Evolutionary conservation across 495 filamentous ascomycete species (phyloP), one percentile per base, ranked within the genome.

Genomic region (Hamigera avellanea): DNA sequence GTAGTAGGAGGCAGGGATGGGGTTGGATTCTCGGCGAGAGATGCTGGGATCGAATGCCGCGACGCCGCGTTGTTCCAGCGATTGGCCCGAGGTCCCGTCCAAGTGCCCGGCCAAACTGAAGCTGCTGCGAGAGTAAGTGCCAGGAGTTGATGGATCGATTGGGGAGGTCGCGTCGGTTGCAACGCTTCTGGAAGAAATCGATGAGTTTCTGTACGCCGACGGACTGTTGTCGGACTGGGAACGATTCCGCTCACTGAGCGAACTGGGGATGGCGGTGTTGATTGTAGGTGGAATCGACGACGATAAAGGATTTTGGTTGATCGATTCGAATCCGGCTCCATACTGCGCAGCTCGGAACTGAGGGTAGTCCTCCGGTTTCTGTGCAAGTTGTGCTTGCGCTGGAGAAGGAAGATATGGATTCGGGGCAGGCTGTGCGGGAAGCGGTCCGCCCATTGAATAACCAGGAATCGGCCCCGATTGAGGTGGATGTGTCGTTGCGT

Each of bases 81-180:
- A 9, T 23, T 23, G 44, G 26, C 56, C 49, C 4, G 45, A 16
- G 10, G 48, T 26, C 9, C 38, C 42, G 10, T 67, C 63, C 35
- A 67, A 14, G 8, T 57, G 63, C 21, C 54, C 41, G 16, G 62
- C 48, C 19, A 67, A 32, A 30, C 59, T 59, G 46, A 64, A 67
- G 36, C 58, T 64, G 31, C 55, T 38, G 10, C 58, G 59, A 8
- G 61, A 64, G 44, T 53, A 65, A 7, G 53, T 59, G 27, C 43
- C 59, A 0, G 61, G 55, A 0, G 61, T 60, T 6, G 61, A 50
- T 1, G 61, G 52, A 30, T 67, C 63, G 40, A 61, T 59, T 7
- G 63, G 63, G 0, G 63, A 65, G 13, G 63, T 61, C 6, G 55
- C 54, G 29, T 67, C 63, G 3, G 63, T 62, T 2, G 56, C 54